Evolutionary conservation across 139 green algal species (phyloP).

Genomic region (Limnomonas spitsbergensis): DNA sequence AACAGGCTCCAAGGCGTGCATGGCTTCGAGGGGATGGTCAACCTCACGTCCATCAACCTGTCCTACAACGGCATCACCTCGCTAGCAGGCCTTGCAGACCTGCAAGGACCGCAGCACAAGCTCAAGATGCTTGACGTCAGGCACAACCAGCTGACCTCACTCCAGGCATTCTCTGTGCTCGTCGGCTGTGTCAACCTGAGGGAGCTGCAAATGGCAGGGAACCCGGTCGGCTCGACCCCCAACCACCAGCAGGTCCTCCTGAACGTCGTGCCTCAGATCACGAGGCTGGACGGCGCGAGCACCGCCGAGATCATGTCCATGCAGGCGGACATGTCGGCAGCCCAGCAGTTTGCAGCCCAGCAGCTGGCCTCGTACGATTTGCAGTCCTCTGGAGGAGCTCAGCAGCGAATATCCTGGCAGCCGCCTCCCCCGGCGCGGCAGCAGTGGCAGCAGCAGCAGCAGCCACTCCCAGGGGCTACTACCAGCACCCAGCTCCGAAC

Average conservation of each 20-base stretch:
- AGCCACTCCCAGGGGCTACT: not conserved
- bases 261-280: conserved; percentile 56
- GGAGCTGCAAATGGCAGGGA: conserved; percentile 56
- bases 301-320: conserved; percentile 18
- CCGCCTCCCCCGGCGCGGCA: not conserved
- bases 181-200: conserved; percentile 45
- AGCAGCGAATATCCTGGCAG: not conserved
- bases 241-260: conserved; percentile 38
- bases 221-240: conserved; percentile 48
- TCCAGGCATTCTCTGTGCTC: conserved; percentile 60
- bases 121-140: conserved; percentile 55
- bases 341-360: conserved; percentile 4
- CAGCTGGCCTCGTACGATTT: not conserved
- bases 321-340: conserved; percentile 24
- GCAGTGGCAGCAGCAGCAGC: not conserved
- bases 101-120: conserved; percentile 32
- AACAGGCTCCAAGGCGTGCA: conserved; percentile 51
- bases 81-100: conserved; percentile 31
- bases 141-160: conserved; percentile 51
- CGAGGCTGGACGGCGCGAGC: conserved; percentile 42
- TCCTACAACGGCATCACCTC: conserved; percentile 63
- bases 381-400: not conserved
- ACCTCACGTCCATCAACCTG: conserved; percentile 51
- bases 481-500: not conserved
- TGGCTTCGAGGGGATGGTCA: conserved; percentile 40